Conservation (phyloP, 2,329 filamentous ascomycete genomes). For the Aspergillus fructus region DNA sequence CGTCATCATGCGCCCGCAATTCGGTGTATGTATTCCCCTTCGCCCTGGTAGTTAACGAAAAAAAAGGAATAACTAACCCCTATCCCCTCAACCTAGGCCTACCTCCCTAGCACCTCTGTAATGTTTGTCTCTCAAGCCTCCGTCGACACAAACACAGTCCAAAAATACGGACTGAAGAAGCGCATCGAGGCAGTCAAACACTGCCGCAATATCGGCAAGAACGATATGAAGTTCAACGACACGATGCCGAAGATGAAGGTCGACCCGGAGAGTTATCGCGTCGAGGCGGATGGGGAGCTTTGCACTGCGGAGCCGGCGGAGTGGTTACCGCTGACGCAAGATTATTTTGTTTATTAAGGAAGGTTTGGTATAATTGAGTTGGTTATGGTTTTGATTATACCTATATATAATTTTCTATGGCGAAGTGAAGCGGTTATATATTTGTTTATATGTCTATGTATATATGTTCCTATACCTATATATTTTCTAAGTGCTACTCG, state of each 20-base stretch:
- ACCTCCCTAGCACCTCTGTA: slow-evolving; percentile 70
- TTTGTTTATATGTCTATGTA: neutral
- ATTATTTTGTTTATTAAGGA: slow-evolving; percentile 22
- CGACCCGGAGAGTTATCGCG: slow-evolving; percentile 84
- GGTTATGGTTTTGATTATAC: neutral
- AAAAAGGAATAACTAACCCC: neutral
- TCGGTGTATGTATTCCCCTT: slow-evolving; percentile 53
- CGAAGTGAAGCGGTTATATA: neutral
- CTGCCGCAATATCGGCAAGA: slow-evolving; percentile 74
- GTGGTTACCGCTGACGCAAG: slow-evolving; percentile 72
- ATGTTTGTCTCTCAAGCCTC: slow-evolving; percentile 79
- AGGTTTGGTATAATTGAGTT: neutral
- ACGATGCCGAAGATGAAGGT: slow-evolving; percentile 82
- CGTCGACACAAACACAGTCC: slow-evolving; percentile 64
- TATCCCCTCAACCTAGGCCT: slow-evolving; percentile 38
- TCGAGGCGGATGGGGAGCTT: slow-evolving; percentile 77
- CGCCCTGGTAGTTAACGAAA: neutral
- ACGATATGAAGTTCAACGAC: slow-evolving; percentile 89
- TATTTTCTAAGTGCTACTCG: too few species aligned
- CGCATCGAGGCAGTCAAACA: slow-evolving; percentile 75
- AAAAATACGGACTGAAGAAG: slow-evolving; percentile 74
- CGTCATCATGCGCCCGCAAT: slow-evolving; percentile 81
- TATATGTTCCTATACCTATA: neutral
- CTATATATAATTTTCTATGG: neutral
- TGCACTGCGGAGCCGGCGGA: slow-evolving; percentile 72